Base-by-base conservation (phyloP, 1,284 basidiomycete genomes). In the Microbotryum lychnidis-dioicae region DNA sequence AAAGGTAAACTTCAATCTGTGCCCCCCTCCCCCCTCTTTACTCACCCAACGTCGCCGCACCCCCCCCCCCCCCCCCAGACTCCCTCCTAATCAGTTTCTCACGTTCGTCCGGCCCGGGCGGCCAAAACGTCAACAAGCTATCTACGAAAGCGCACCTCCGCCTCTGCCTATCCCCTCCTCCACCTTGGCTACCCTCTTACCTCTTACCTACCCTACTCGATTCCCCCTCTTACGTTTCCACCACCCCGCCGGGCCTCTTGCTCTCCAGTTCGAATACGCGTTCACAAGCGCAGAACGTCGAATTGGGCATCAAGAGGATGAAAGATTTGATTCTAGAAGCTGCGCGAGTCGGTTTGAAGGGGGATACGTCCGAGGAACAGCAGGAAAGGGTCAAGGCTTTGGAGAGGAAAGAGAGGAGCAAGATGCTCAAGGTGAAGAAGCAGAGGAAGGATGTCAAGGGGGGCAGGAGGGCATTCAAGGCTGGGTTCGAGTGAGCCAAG, bases 91-190 rank as follows among this genome's bases (percentile, higher is more conserved):
- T 69, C 4, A 59, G 66, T 18, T 71, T 64, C 58, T 56, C 66
- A 0, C 64, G 69, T 8, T 70, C 69, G 0, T 69, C 68, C 3
- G 70, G 70, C 12, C 69, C 70, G 37, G 70, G 70, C 2, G 70
- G 70, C 0, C 70, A 71, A 33, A 69, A 71, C 57, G 70, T 71
- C 46, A 71, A 71, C 66, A 70, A 70, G 14, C 62, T 70, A 45
- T 58, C 64, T n/a, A 69, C 69, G 6, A 71, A 71, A 59, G 69
- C 70, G 3, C 64, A 59, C 20, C 48, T 70, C 49, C 61, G 69
- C 16, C 60, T 71, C 6, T 60, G 58, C 14, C 61, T 70, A 6
- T 60, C 57, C 1, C 23, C 63, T 4, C 31, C 48, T 0, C 37
- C 37, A 12, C 14, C 12, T 16, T 48, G 62, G 45, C 47, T 66